Evolutionary conservation across 2,329 filamentous ascomycete species (phyloP).

Genomic region (Aspergillus pseudonomiae): DNA sequence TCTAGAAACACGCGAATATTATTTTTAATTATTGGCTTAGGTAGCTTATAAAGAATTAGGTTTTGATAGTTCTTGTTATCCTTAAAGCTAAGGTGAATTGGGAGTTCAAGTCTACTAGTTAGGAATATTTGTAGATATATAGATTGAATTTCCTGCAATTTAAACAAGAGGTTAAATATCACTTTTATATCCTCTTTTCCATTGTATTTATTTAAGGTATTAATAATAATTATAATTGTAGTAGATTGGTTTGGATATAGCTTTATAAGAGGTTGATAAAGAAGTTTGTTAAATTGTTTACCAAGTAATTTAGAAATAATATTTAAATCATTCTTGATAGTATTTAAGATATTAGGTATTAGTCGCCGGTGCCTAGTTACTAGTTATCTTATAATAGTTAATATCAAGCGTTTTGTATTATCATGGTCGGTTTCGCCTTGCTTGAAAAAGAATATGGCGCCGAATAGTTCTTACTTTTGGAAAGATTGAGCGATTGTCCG

Average conservation of each 20-base stretch:
- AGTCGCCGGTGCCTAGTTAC: constrained; percentile 34
- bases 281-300: constrained; percentile 33
- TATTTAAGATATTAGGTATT: constrained; percentile 19
- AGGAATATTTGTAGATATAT: constrained; percentile 29
- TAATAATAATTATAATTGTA: constrained; percentile 27
- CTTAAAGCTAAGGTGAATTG: constrained; percentile 27
- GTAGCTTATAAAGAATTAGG: constrained; percentile 29
- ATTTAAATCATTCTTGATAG: constrained; percentile 28
- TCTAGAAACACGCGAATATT: constrained; percentile 28
- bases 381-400: constrained; percentile 40
- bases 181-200: constrained; percentile 20
- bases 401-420: constrained; percentile 41
- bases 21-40: constrained; percentile 21
- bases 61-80: constrained; percentile 23
- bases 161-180: constrained; percentile 23
- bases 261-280: constrained; percentile 27
- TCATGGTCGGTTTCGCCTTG: constrained; percentile 44
- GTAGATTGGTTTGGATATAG: constrained; percentile 9
- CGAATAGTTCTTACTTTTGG: constrained; percentile 27
- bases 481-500: constrained; percentile 6
- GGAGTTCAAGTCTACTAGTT: constrained; percentile 34
- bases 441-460: constrained; percentile 28
- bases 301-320: constrained; percentile 29
- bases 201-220: constrained; percentile 34
- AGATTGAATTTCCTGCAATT: constrained; percentile 13